phyloP scores from a whole-genome alignment of 306 rosid species.

The Vigna radiata region DNA sequence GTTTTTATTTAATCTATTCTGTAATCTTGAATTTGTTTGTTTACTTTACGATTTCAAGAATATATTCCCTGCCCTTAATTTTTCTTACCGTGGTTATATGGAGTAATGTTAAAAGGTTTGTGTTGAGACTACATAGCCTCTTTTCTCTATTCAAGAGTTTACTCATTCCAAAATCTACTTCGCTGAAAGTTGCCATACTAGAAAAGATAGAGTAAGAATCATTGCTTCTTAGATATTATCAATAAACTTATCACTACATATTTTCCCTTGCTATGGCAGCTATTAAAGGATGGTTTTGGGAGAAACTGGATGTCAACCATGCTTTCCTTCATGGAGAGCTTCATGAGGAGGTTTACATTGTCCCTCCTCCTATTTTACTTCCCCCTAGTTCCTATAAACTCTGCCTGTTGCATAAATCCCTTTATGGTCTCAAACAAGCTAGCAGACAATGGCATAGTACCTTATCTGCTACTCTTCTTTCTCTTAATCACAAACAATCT shows the following conservation, averaged over 20 bases:
- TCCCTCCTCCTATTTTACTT: no score
- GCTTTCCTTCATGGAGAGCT: no score
- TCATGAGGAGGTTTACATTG: no score
- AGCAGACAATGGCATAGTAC: no score
- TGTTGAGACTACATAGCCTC: background rate
- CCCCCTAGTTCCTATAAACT: no score
- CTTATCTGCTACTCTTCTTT: no score
- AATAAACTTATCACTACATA: background rate
- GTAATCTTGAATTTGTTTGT: background rate
- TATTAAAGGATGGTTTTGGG: no score
- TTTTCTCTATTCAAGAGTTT: constrained; percentile 13
- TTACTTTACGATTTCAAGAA: background rate
- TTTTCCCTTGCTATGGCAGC: no score
- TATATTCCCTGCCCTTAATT: background rate
- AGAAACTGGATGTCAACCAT: no score
- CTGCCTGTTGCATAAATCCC: no score
- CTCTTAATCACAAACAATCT: no score
- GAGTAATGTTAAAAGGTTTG: background rate
- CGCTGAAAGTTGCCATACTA: background rate
- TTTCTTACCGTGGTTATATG: background rate
- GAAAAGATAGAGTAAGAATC: background rate
- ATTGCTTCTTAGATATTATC: background rate
- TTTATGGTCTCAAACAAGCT: no score
- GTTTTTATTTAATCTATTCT: constrained; percentile 3
- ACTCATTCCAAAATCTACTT: constrained; percentile 12